Base-by-base conservation (phyloP, 257 asterid genomes). In the Thymus mandschuricus region DNA sequence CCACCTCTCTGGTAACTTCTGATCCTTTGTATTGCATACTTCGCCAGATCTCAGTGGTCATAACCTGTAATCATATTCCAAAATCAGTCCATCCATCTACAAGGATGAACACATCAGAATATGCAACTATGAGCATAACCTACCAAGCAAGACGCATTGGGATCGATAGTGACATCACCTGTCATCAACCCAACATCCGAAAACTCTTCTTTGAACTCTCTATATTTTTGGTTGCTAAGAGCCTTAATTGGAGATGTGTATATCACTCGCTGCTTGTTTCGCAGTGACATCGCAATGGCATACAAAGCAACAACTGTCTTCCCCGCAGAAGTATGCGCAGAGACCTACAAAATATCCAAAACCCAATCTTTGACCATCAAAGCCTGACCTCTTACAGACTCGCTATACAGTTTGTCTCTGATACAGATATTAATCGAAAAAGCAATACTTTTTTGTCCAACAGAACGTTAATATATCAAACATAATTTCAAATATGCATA, bases 121-220 rank as follows among this genome's bases (percentile, higher is more conserved):
- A 61, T 45, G 66, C 55, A 81, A 46, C 65, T 38, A 60, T 54
- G 56, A 72, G 74, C 46, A 66, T 5, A 64, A 84, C 91, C 77
- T 84, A 95, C 99, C 97, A 95, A 84, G 88, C 98, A 92, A 78
- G 99, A 92, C 51, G 99, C 96, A 79, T 83, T 86, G 34, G 98
- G 98, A 74, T 95, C 96, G 64, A 95, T 92, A 46, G 99, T 92
- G 63, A 91, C 96, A 87, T 95, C 99, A 64, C 99, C 99, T 33
- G 99, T 95, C 99, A 95, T 92, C 87, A 95, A 81, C 48, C 99
- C 98, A 68, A 95, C 99, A 75, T 95, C 99, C 8, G 98, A 95
- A 81, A 89, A 92, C 87, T 95, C 98, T 78, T 95, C 96, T 70
- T 95, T 91, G 83, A 94, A 91, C 90, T 95, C 99, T 75, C 98